These are phyloP conservation scores for Skeletonema grethae DNA, from an alignment of 108 stramenopile species.

Conservation along the genomic window DNA sequence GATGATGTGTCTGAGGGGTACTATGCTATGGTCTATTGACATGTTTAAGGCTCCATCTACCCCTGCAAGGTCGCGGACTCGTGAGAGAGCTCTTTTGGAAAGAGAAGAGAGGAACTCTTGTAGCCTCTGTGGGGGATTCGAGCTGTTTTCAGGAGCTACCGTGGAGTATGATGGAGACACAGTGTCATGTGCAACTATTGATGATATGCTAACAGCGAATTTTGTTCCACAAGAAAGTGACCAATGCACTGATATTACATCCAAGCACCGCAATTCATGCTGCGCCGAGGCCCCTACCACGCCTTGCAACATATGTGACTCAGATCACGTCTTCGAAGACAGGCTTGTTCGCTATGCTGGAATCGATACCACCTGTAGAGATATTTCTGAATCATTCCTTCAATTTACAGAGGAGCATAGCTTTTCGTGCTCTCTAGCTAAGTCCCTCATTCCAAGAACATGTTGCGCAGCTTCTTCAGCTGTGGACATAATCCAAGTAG, in stretches of 20 bases:
- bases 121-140: conserved; percentile 28
- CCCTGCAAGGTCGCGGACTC: conserved; percentile 9
- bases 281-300: conserved; percentile 24
- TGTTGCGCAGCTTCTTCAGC: conserved; percentile 29
- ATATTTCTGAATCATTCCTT: conserved; percentile 30
- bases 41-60: conserved; percentile 38
- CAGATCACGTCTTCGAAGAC: conserved; percentile 7
- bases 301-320: conserved; percentile 39
- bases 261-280: conserved; percentile 20
- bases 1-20: conserved; percentile 54
- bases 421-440: conserved; percentile 47
- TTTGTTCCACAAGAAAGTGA: conserved; percentile 31
- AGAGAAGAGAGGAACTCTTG: conserved; percentile 8
- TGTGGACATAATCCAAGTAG: conserved; percentile 15
- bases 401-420: conserved; percentile 24
- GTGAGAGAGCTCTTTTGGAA: conserved; percentile 1
- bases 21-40: conserved; percentile 57
- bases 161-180: conserved; percentile 29
- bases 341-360: conserved; percentile 32
- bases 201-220: conserved; percentile 21
- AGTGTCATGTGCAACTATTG: conserved; percentile 31
- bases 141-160: conserved; percentile 12
- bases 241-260: conserved; percentile 25
- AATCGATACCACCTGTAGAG: conserved; percentile 29
- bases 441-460: conserved; percentile 29